Conservation (phyloP, 2,329 filamentous ascomycete genomes). For the Cadophora luteo-olivacea region DNA sequence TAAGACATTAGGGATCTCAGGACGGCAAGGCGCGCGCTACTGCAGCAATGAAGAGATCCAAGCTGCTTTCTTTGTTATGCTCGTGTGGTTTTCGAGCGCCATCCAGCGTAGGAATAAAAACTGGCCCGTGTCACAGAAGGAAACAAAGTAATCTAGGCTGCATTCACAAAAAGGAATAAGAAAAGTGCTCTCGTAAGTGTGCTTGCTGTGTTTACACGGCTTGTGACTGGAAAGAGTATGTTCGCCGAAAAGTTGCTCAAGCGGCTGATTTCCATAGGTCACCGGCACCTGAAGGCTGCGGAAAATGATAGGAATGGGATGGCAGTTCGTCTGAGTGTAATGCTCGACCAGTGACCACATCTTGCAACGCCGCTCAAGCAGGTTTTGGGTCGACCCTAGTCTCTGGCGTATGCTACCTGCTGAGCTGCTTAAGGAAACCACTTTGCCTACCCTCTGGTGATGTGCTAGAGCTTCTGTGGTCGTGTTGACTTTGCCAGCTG, state of each 20-base stretch:
- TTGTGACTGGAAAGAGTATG: not conserved
- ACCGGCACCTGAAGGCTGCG: not conserved
- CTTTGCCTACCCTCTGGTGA: not conserved
- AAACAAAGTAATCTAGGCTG: slow-evolving; percentile 1
- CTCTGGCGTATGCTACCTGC: not conserved
- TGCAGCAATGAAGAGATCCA: not conserved
- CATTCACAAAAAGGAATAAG: not conserved
- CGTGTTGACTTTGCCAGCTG: not conserved
- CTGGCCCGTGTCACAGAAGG: not conserved
- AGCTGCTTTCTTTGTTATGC: not conserved
- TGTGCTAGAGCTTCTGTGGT: not conserved
- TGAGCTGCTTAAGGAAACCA: not conserved
- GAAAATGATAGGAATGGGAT: too few species aligned
- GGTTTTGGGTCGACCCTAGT: not conserved
- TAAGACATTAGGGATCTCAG: slow-evolving; percentile 19
- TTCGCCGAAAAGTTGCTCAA: not conserved
- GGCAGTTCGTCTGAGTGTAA: too few species aligned
- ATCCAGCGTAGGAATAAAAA: not conserved
- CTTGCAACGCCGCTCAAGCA: not conserved
- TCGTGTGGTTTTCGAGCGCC: not conserved
- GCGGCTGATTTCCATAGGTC: not conserved
- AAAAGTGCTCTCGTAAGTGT: not conserved
- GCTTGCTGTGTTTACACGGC: not conserved
- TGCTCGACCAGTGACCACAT: too few species aligned
- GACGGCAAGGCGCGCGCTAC: slow-evolving; percentile 17